phyloP scores from a whole-genome alignment of 345 rosid genomes.

The Acer campestre region DNA sequence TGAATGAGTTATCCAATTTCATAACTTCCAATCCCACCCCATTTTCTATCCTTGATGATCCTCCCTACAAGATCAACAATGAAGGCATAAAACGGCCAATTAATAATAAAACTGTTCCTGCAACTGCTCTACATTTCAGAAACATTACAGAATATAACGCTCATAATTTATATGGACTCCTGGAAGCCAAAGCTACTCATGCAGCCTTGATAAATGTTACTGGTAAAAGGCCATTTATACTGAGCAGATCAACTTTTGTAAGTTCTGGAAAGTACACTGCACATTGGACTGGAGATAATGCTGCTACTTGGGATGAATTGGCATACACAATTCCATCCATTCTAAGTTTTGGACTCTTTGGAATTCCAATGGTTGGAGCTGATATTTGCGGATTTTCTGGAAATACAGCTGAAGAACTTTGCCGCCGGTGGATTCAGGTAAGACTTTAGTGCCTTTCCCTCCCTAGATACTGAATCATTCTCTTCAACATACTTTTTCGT shows the following conservation, averaged over 20 bases:
- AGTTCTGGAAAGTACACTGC: conserved; percentile 4
- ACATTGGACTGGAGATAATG: conserved; percentile 4
- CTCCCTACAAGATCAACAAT: conserved; percentile 12
- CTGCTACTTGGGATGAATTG: neutral
- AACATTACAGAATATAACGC: conserved; percentile 38
- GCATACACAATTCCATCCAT: conserved; percentile 4
- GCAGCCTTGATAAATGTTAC: neutral
- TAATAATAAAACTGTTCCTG: conserved; percentile 33
- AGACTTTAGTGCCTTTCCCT: neutral
- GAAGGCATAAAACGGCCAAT: conserved; percentile 29
- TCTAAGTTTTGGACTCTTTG: neutral
- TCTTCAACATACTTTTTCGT: neutral
- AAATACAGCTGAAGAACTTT: conserved; percentile 1
- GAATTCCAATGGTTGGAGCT: conserved; percentile 6
- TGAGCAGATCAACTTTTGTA: neutral
- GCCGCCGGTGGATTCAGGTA: conserved; percentile 1
- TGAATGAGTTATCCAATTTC: conserved; percentile 56
- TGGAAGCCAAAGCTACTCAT: conserved; percentile 39
- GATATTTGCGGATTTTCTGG: neutral
- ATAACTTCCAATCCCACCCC: conserved; percentile 30
- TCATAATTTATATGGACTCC: conserved; percentile 45
- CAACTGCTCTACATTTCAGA: conserved; percentile 36
- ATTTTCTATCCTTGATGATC: conserved; percentile 35
- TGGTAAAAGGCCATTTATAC: conserved; percentile 5
- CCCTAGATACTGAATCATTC: neutral